phyloP scores from a whole-genome alignment of 768 basidiomycete species.

The Tephrocybe sp. region DNA sequence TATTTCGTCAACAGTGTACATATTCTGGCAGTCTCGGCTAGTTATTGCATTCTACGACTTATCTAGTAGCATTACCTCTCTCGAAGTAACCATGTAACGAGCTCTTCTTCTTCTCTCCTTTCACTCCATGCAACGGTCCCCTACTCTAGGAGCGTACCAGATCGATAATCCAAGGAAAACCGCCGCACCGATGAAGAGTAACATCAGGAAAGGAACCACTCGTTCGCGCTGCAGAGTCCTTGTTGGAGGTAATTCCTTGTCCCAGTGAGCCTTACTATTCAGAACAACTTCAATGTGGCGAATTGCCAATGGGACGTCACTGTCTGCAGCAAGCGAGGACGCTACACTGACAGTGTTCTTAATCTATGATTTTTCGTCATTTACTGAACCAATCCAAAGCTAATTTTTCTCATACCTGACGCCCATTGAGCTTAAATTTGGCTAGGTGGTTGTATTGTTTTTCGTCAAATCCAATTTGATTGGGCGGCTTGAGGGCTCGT shows the following conservation, averaged over 20 bases:
- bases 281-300: background rate
- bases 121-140: too few relatives aligned
- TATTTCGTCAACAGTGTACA: too few relatives aligned
- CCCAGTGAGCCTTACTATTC: background rate
- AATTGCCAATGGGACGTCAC: constrained; percentile 5
- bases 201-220: too few relatives aligned
- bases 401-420: constrained; percentile 18
- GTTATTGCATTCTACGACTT: too few relatives aligned
- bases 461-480: background rate
- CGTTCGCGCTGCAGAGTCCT: too few relatives aligned
- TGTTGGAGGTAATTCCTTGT: background rate
- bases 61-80: too few relatives aligned
- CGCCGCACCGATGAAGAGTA: too few relatives aligned
- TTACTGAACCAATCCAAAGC: background rate
- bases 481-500: constrained; percentile 2
- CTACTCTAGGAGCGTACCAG: too few relatives aligned
- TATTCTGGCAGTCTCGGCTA: too few relatives aligned
- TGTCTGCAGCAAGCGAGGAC: constrained; percentile 20
- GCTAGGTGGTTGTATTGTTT: constrained; percentile 20
- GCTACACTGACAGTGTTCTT: constrained; percentile 27
- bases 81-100: too few relatives aligned
- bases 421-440: constrained; percentile 22
- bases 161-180: too few relatives aligned
- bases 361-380: constrained; percentile 12
- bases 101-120: too few relatives aligned